Conservation (phyloP, 1,284 basidiomycete species). For the Apiotrichum domesticum region DNA sequence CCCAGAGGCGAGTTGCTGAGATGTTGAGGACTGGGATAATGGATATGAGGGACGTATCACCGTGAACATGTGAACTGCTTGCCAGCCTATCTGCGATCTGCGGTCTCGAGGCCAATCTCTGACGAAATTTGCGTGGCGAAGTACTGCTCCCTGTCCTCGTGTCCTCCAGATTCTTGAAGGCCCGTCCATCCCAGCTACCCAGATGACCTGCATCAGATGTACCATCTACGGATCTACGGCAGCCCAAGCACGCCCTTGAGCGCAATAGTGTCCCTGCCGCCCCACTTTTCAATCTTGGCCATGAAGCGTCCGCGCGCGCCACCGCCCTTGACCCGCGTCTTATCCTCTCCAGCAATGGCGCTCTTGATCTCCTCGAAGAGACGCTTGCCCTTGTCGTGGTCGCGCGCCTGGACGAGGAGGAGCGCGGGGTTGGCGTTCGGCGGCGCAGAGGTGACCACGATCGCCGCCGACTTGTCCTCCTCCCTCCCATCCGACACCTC, state of each 20-base stretch:
- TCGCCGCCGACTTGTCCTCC: conserved; percentile 37
- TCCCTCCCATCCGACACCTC: not conserved
- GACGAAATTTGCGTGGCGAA: too few relatives aligned
- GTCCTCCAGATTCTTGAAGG: too few relatives aligned
- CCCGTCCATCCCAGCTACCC: too few relatives aligned
- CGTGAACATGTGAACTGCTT: too few relatives aligned
- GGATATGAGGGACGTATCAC: too few relatives aligned
- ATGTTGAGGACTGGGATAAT: too few relatives aligned
- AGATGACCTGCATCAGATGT: too few relatives aligned
- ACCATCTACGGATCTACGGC: too few relatives aligned
- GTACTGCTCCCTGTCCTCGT: too few relatives aligned
- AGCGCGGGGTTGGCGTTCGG: conserved; percentile 40
- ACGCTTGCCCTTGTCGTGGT: conserved; percentile 58
- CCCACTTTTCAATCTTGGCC: conserved; percentile 45
- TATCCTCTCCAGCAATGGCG: conserved; percentile 49
- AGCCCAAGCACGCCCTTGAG: not conserved
- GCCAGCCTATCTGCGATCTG: too few relatives aligned
- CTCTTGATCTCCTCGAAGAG: conserved; percentile 55
- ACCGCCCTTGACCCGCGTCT: conserved; percentile 44
- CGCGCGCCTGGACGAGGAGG: conserved; percentile 57
- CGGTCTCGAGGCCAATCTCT: too few relatives aligned
- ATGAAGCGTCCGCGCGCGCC: conserved; percentile 47
- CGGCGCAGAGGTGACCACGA: conserved; percentile 40
- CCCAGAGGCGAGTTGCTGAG: too few relatives aligned
- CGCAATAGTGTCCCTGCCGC: not conserved